Evolutionary conservation across 495 filamentous ascomycete species (phyloP), one percentile per base, ranked within the genome.

Genomic region (Chaetomium tenue): DNA sequence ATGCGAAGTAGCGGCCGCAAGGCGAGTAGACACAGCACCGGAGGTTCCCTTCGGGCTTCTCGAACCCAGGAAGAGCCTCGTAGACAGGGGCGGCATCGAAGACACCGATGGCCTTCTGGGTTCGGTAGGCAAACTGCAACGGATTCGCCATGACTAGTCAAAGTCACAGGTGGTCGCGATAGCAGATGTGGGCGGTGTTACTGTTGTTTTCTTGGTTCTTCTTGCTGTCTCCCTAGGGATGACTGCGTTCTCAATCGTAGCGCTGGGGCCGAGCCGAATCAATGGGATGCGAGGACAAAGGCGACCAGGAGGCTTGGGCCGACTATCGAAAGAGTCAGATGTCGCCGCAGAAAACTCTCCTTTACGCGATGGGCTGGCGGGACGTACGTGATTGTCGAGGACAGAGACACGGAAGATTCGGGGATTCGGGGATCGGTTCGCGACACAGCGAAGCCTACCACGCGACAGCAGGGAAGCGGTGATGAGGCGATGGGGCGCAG

Each of bases 1-100:
- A 98, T 60, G 93, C 92, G 77, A 96, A 94, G 81, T 92, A 98
- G 70, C 90, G 89, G 72, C 94, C 92, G 75, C 92, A 91, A 42
- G 92, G 91, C 65, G 93, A 97, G 82, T 98, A 98, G 68, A 84
- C 86, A 78, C 89, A 93, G 75, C 93, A 98, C 78, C 94, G 88
- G 70, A 94, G 83, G 78, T 92, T 97, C 74, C 92, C 93, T 82
- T 96, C 89, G 63, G 95, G 93, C 77, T 89, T 91, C 71, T 80
- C 79, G 80, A 98, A 97, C 66, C 89, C 93, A 74, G 91, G 82
- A 69, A 97, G 82, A 74, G 87, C 80, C 76, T 89, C 86, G 78
- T 98, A 98, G 69, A 90, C 84, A 61, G 94, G 94, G 61, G 86
- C 87, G 60, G 91, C 92, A 81, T 98, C 88, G 77, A 95, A 84